Evolutionary conservation across 2,329 filamentous ascomycete genomes (phyloP).

Genomic region (Cordyceps fumosorosea): DNA sequence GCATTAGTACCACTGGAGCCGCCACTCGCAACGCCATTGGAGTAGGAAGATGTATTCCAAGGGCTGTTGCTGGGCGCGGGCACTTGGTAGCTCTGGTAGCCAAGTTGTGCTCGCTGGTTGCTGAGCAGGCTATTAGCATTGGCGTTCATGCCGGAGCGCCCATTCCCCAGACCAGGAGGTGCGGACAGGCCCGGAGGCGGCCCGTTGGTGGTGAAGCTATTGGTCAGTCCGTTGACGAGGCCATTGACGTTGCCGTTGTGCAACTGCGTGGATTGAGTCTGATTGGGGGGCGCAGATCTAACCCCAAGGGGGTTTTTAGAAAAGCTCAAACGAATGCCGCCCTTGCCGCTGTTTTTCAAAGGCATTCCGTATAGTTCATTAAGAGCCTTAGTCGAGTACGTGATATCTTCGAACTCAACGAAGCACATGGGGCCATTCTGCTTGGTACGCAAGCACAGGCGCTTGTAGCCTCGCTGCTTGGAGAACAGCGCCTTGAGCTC

Average conservation of each 20-base stretch:
- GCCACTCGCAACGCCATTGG: conserved; percentile 12
- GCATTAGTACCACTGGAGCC: background rate
- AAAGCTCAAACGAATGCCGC: conserved; percentile 90
- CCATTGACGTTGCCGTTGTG: conserved; percentile 48
- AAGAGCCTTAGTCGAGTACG: conserved; percentile 84
- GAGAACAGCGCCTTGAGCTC: conserved; percentile 92
- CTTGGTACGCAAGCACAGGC: conserved; percentile 91
- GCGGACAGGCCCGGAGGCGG: conserved; percentile 76
- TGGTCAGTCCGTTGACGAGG: conserved; percentile 30
- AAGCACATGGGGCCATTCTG: conserved; percentile 97
- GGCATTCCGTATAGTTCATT: conserved; percentile 82
- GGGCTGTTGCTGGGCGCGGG: conserved; percentile 17
- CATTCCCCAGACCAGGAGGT: conserved; percentile 59
- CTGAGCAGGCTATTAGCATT: background rate
- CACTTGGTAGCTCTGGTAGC: conserved; percentile 15
- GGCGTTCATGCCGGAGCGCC: conserved; percentile 16
- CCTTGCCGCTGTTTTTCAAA: conserved; percentile 87
- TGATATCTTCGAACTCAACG: conserved; percentile 93
- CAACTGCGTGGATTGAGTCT: conserved; percentile 30
- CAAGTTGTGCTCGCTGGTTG: background rate
- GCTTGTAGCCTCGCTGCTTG: conserved; percentile 89
- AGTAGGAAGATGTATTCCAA: conserved; percentile 21
- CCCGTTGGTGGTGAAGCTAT: conserved; percentile 62
- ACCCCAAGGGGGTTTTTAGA: conserved; percentile 96
- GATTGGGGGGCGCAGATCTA: conserved; percentile 54